Base-by-base conservation (phyloP, 2,329 filamentous ascomycete species). In the Onygenales sp. region DNA sequence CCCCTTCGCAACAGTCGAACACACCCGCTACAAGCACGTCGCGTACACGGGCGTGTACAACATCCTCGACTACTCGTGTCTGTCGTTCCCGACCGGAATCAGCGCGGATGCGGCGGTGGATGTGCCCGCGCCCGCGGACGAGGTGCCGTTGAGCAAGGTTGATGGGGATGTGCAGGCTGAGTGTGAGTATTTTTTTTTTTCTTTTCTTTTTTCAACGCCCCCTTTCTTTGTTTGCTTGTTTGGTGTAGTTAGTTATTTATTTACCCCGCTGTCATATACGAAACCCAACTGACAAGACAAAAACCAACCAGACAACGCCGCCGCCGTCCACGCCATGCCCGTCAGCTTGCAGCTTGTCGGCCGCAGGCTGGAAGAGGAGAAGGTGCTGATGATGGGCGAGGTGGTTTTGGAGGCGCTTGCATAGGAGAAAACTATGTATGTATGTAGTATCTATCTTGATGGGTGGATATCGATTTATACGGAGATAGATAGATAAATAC, bases 21-120 rank as follows among this genome's bases (percentile, higher is more conserved):
- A 73, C 6, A 55, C 62, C 6, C 63, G 73, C 53, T 83, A 74
- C 61, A 71, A 69, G 7, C 72, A 76, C 57, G 70, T 75, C 54
- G 75, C 70, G 45, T 78, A 77, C 55, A 69, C 67, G 0, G 60
- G 62, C 2, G 74, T 71, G 6, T 71, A 81, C 44, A 84, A 84
- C 57, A 53, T 80, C 14, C 59, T 83, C 13, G 80, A 84, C 59
- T 83, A 83, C 54, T 77, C 75, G 0, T 70, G 69, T 36, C 74
- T 76, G 0, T 72, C 77, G 1, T 70, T 84, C 17, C 81, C 0
- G 74, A 83, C 2, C 81, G 78, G 0, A 71, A 53, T 63, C 6
- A 52, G 65, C 45, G 78, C 74, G 0, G 74, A 82, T 52, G 76
- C 77, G 60, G 62, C 48, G 0, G 49, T 81, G 4, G 81, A 84